Conservation (phyloP, 1,139 yeast genomes). For the Candida glucosophila region DNA sequence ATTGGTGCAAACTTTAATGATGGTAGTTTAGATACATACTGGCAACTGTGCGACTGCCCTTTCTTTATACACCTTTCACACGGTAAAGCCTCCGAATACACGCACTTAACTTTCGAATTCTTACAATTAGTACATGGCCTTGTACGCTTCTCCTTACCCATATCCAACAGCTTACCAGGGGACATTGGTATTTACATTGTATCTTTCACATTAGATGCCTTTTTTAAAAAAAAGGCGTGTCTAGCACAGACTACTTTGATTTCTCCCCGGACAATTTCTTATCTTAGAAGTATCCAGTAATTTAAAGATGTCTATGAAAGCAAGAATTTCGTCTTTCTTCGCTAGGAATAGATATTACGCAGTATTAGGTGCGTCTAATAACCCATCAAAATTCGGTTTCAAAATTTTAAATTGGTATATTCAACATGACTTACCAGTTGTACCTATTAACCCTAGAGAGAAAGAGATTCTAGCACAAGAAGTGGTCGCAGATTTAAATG, state of each 20-base stretch:
- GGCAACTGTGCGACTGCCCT: slow-evolving; percentile 40
- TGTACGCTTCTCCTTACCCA: slow-evolving; percentile 38
- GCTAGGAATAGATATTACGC: slow-evolving; percentile 46
- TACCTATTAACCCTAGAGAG: slow-evolving; percentile 58
- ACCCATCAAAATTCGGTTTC: slow-evolving; percentile 61
- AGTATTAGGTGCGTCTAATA: slow-evolving; percentile 69
- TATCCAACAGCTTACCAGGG: too few species aligned
- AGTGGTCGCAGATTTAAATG: slow-evolving; percentile 28
- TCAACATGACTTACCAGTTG: slow-evolving; percentile 46
- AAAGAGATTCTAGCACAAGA: slow-evolving; percentile 36
- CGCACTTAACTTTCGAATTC: slow-evolving; percentile 56
- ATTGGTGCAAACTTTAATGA: slow-evolving; percentile 24
- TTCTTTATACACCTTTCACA: slow-evolving; percentile 51
- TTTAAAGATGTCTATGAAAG: slow-evolving; percentile 35
- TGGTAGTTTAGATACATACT: slow-evolving; percentile 49
- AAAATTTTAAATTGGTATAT: slow-evolving; percentile 66
- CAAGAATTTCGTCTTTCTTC: slow-evolving; percentile 40
- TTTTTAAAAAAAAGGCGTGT: too few species aligned
- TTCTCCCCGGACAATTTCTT: too few species aligned
- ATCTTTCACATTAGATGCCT: too few species aligned
- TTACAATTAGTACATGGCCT: slow-evolving; percentile 63
- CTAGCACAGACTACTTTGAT: too few species aligned
- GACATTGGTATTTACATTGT: too few species aligned
- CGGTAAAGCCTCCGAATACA: slow-evolving; percentile 36
- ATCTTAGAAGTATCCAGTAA: too few species aligned